Evolutionary conservation across 768 basidiomycete genomes (phyloP).

Genomic region (Tricholoma sp.): DNA sequence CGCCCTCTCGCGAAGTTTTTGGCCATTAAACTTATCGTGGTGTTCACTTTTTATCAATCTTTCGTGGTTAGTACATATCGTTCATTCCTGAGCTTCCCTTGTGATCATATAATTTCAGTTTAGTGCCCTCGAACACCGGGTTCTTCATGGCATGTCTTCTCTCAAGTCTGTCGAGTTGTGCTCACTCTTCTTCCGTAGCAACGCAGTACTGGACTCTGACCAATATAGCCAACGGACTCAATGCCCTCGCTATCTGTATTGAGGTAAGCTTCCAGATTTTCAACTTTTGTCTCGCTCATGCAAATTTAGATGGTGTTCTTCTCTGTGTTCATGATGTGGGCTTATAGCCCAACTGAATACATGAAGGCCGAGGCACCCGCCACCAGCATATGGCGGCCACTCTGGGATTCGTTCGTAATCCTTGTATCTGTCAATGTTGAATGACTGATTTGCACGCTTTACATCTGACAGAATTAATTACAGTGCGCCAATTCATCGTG

Average conservation of each 20-base stretch:
- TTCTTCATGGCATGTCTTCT: constrained; percentile 54
- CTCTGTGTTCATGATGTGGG: constrained; percentile 74
- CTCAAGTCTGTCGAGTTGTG: not conserved
- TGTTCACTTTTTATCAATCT: constrained; percentile 85
- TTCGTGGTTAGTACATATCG: constrained; percentile 51
- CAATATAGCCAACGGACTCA: constrained; percentile 81
- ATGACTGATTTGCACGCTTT: not conserved
- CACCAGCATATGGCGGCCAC: constrained; percentile 62
- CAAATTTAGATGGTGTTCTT: constrained; percentile 76
- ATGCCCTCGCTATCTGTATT: constrained; percentile 75
- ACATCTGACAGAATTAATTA: constrained; percentile 27
- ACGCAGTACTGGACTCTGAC: constrained; percentile 79
- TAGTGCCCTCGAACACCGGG: constrained; percentile 53
- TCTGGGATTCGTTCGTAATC: constrained; percentile 61
- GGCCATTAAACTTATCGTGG: constrained; percentile 76
- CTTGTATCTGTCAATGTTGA: not conserved
- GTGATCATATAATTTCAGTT: constrained; percentile 42
- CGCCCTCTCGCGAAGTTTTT: constrained; percentile 81
- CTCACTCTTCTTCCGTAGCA: constrained; percentile 28
- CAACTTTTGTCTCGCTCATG: not conserved
- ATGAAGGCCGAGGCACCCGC: constrained; percentile 31
- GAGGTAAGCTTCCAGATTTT: constrained; percentile 47
- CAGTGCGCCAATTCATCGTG: constrained; percentile 11
- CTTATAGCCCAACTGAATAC: constrained; percentile 73
- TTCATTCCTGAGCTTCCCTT: not conserved